Evolutionary conservation across 148 eudicot genomes (phyloP), one percentile per base, ranked within the genome.

Genomic region (Salicornia ramosissima): DNA sequence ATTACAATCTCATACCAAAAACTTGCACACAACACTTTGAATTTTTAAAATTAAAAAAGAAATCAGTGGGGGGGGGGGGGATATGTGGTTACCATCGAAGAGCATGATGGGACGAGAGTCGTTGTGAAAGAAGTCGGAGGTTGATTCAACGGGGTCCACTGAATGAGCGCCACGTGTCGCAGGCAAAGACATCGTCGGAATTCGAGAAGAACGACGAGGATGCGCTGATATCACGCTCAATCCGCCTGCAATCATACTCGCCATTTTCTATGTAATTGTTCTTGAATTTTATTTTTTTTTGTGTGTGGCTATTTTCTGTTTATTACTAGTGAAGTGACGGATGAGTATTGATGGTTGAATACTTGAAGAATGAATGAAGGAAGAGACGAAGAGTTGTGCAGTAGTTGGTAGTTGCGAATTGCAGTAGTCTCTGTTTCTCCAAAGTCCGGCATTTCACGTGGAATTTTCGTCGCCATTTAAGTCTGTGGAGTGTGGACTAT

Each of bases 101-200:
- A 94, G 80, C 99, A 94, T 94, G 67, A 94, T 90, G 40, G 99
- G 99, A 13, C 99, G 84, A 47, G 88, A 75, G 62, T 94, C 99
- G 26, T 74, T 51, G 19, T 87, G 84, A 59, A 94, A 94, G 83
- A 86, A 94, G 73, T 70, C 78, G 13, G 86, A 82, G n/a, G 96
- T 85, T 10, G 79, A 83, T 54, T 78, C 80, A 71, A 70, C 80
- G 84, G 85, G 85, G 46, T 86, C 87, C 70, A 76, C 82, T 65
- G 73, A 16, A 8, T 79, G 76, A 26, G 52, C 77, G 64, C 74
- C 74, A 34, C 81, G 74, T 10, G 78, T 24, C 39, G n/a, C 52
- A 21, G 64, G 36, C 2, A 82, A 62, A 39, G 68, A 61, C 7
- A 79, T 39, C 40, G 21, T 69, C 12, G 75, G 50, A 14, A 54